A percentile compares a stretch with the other conserved stretches of the same genome.
Conservation (phyloP, 140 eudicot species). For the Ambrosia hybrid region DNA sequence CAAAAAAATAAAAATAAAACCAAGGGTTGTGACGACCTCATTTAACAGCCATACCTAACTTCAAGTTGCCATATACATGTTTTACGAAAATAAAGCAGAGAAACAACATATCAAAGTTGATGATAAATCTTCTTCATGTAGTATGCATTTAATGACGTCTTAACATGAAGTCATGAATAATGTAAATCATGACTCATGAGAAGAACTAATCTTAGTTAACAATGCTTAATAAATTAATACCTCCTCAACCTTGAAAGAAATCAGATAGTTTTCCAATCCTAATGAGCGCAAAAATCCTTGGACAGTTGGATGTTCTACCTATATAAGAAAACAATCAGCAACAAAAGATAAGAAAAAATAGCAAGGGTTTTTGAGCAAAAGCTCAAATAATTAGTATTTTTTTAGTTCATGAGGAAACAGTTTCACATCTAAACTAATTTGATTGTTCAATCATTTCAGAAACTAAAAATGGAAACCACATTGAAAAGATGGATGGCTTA, state of each 20-base stretch:
- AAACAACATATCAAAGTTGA: slow-evolving; percentile 14
- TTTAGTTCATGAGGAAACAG: neutral
- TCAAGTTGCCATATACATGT: slow-evolving; percentile 18
- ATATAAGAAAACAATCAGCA: slow-evolving; percentile 28
- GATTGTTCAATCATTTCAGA: neutral
- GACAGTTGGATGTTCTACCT: slow-evolving; percentile 66
- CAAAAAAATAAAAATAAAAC: neutral
- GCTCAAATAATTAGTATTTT: neutral
- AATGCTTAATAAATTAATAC: slow-evolving; percentile 40
- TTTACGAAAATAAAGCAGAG: slow-evolving; percentile 7
- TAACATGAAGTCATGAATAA: slow-evolving; percentile 18
- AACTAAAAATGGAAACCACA: neutral
- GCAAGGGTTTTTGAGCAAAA: neutral
- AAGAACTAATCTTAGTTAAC: neutral
- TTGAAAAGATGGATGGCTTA: slow-evolving; percentile 32
- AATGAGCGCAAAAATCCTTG: slow-evolving; percentile 66
- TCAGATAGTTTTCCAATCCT: slow-evolving; percentile 61
- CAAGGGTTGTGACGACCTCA: neutral
- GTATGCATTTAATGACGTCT: neutral
- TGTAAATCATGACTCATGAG: slow-evolving; percentile 5
- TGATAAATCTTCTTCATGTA: neutral
- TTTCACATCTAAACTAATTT: slow-evolving; percentile 14
- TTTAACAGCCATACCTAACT: too few species aligned
- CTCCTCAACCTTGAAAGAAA: slow-evolving; percentile 82
- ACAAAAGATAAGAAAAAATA: neutral